phyloP scores from a whole-genome alignment of 2,329 filamentous ascomycete species.

The Aspergillus sojae region DNA sequence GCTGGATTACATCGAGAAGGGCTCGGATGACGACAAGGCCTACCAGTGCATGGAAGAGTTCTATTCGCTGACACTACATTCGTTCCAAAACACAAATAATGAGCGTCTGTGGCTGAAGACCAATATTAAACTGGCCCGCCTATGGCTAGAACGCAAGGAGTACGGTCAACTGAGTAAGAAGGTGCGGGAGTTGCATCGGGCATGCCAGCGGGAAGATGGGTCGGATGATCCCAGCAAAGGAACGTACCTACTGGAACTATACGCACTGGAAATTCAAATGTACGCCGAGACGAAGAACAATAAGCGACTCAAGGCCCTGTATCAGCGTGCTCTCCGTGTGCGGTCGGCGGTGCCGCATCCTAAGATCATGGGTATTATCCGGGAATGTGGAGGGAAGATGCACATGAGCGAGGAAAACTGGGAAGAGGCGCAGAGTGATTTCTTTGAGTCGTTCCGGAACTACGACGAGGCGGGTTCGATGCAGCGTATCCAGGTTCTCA shows the following conservation, averaged over 20 bases:
- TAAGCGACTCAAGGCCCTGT: conserved; percentile 91
- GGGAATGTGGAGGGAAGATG: conserved; percentile 99
- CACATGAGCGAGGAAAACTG: conserved; percentile 99
- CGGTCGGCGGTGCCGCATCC: conserved; percentile 97
- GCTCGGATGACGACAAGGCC: conserved; percentile 70
- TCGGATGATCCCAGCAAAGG: conserved; percentile 85
- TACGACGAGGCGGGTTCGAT: conserved; percentile 97
- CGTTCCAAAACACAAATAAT: conserved; percentile 97
- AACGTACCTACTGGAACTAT: conserved; percentile 93
- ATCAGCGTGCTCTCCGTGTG: conserved; percentile 87
- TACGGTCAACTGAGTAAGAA: conserved; percentile 80
- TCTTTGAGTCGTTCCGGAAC: conserved; percentile 98
- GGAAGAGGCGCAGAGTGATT: conserved; percentile 95
- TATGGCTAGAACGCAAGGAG: conserved; percentile 89
- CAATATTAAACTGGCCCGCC: conserved; percentile 91
- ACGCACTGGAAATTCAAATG: conserved; percentile 98
- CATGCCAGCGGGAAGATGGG: conserved; percentile 85
- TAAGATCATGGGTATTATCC: conserved; percentile 98
- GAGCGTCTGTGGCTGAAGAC: conserved; percentile 97
- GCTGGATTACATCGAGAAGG: conserved; percentile 96
- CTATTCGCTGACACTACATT: conserved; percentile 89
- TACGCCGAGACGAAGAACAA: conserved; percentile 96
- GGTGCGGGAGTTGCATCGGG: conserved; percentile 82
- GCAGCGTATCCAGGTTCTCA: conserved; percentile 94
- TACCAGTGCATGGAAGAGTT: conserved; percentile 89